phyloP scores from a whole-genome alignment of 306 rosid species.

The Rosa multiflora region DNA sequence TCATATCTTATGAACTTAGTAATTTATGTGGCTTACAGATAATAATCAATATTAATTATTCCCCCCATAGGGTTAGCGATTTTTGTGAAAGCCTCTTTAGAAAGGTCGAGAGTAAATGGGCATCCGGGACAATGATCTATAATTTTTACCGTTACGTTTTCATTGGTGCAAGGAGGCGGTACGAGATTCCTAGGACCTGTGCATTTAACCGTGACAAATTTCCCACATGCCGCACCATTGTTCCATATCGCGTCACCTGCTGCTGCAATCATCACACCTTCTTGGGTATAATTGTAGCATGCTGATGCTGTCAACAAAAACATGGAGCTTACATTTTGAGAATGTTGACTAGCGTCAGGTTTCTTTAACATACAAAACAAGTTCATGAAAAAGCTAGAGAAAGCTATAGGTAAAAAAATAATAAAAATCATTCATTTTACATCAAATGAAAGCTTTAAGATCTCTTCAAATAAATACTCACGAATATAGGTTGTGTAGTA shows the following conservation, averaged over 20 bases:
- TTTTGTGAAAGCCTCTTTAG: too few species aligned
- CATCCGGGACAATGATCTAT: too few species aligned
- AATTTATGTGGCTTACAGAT: too few species aligned
- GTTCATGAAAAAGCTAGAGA: neutral
- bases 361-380: too few species aligned
- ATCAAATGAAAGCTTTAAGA: too few species aligned
- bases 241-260: neutral
- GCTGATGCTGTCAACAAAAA: neutral
- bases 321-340: neutral
- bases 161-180: too few species aligned
- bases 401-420: neutral
- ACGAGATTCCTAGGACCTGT: neutral
- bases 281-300: neutral
- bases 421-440: too few species aligned
- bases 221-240: neutral
- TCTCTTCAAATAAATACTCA: neutral
- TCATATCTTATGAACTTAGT: too few species aligned
- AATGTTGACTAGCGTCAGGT: neutral
- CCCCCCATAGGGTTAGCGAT: too few species aligned
- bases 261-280: neutral
- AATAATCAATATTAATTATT: too few species aligned
- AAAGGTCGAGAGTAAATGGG: too few species aligned
- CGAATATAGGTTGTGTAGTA: neutral
- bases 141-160: too few species aligned
- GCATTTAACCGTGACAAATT: slow-evolving; percentile 1